These are phyloP conservation scores for Ustilago shanxiensis DNA, from an alignment of 1,284 basidiomycete species.

Conservation along the genomic window DNA sequence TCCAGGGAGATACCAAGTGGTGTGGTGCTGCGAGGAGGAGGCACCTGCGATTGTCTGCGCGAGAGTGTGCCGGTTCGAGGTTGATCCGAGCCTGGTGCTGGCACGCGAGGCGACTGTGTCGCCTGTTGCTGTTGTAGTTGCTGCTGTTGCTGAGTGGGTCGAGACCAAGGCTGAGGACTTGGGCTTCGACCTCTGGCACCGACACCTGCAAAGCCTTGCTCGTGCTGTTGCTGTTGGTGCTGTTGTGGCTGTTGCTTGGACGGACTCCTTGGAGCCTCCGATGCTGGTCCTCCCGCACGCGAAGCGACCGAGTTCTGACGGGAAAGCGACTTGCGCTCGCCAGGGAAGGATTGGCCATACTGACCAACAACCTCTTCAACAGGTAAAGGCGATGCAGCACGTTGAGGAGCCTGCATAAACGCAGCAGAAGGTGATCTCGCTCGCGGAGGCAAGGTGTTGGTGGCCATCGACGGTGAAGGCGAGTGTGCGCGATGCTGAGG, in stretches of 20 bases:
- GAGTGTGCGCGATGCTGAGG: conserved; percentile 47
- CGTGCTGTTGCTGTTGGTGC: conserved; percentile 31
- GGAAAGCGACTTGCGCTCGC: conserved; percentile 75
- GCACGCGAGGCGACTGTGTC: conserved; percentile 24
- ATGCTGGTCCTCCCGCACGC: conserved; percentile 25
- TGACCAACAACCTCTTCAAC: conserved; percentile 81
- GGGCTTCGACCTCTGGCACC: conserved; percentile 64
- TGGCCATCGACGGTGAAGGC: conserved; percentile 46
- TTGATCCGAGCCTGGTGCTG: conserved; percentile 26
- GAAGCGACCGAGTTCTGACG: conserved; percentile 63
- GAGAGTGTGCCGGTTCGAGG: conserved; percentile 46
- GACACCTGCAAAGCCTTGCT: conserved; percentile 62
- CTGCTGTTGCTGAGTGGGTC: conserved; percentile 44
- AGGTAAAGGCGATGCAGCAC: conserved; percentile 74
- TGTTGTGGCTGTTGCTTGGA: conserved; percentile 28
- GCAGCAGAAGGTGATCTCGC: conserved; percentile 80
- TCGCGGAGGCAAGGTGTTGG: conserved; percentile 70
- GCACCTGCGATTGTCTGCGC: conserved; percentile 41
- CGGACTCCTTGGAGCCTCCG: conserved; percentile 32
- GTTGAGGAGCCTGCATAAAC: conserved; percentile 79
- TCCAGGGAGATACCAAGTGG: conserved; percentile 82
- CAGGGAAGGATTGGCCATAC: conserved; percentile 88
- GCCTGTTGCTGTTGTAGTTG: conserved; percentile 42
- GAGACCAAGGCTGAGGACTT: conserved; percentile 60
- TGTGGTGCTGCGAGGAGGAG: conserved; percentile 64